Evolutionary conservation across 129 eudicot species (phyloP).

Genomic region (Calendula officinalis): DNA sequence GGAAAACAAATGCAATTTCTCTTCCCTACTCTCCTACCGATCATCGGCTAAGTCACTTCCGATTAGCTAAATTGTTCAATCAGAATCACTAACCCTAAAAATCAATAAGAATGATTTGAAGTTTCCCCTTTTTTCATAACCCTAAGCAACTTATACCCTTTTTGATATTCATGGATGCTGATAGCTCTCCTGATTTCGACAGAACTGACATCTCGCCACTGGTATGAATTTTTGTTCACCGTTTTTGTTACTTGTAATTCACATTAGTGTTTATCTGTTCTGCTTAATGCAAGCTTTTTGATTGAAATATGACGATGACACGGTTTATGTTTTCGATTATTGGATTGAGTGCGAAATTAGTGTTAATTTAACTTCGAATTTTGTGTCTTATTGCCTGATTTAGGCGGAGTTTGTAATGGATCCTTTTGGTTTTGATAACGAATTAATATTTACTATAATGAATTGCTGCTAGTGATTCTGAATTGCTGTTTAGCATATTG

Average conservation of each 20-base stretch:
- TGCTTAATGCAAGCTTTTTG: not conserved
- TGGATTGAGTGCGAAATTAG: conserved; percentile 8
- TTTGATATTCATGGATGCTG: conserved; percentile 21
- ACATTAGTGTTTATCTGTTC: conserved; percentile 6
- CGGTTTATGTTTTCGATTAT: not conserved
- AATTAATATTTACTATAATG: conserved; percentile 2
- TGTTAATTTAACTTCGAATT: not conserved
- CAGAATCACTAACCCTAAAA: conserved; percentile 29
- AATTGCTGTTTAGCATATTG: conserved; percentile 1
- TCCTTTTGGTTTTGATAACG: conserved; percentile 12
- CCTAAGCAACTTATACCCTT: conserved; percentile 22
- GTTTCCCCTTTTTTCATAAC: conserved; percentile 29
- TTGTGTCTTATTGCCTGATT: conserved; percentile 19
- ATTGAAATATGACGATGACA: conserved; percentile 3
- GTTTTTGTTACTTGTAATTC: not conserved
- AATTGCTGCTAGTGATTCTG: conserved; percentile 6
- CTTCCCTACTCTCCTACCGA: conserved; percentile 5
- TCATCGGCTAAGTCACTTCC: conserved; percentile 18
- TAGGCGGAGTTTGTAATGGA: not conserved
- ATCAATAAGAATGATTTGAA: conserved; percentile 18
- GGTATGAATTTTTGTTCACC: conserved; percentile 4
- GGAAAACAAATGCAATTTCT: conserved; percentile 9
- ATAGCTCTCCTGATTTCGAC: conserved; percentile 41
- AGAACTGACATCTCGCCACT: conserved; percentile 38
- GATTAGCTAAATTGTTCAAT: not conserved